Evolutionary conservation across 495 filamentous ascomycete genomes (phyloP), one percentile per base, ranked within the genome.

Genomic region (Saxophila tyrrhenica): DNA sequence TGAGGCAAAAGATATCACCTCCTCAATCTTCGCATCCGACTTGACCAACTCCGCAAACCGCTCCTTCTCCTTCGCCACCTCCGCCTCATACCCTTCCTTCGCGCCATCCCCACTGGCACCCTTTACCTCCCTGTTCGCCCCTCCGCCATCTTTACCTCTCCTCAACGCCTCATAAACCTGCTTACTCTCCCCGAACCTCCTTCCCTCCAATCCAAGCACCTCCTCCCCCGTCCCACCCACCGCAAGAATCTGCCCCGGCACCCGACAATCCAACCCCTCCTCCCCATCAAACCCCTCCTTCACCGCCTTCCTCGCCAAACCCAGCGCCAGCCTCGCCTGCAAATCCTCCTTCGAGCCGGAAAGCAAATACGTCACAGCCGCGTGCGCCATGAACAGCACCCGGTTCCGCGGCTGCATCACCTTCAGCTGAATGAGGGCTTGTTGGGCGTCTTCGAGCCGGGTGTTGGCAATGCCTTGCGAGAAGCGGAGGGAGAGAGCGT

Each of bases 381-480:
- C 58, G 32, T 61, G 58, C 3, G 58, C 58, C 58, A 61, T 57
- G 44, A 57, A 61, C 8, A 61, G 19, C 16, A 52, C 45, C 15
- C 58, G 54, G 24, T 57, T 54, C 55, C 42, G 25, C 10, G 58
- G 58, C 25, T 57, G 54, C 8, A 57, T 2, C 2, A 50, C 58
- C 39, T 61, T 61, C n/a, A 61, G 50, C 25, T 57, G 58, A 24
- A 61, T 61, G 2, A 61, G 48, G 8, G 58, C 39, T 48, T 61
- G 58, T 22, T 61, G 58, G 0, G 51, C 51, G 23, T 61, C 58
- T 1, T 22, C 23, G 2, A 54, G 15, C 0, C 58, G 49, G 25
- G 39, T 49, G n/a, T 53, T 48, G 1, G 38, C 2, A 17, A 61
- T 44, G 9, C 54, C 58, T 46, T 46, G 25, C 8, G 57, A 56